Conservation (phyloP, 1,284 basidiomycete genomes). For the Trichosporon ovoides region DNA sequence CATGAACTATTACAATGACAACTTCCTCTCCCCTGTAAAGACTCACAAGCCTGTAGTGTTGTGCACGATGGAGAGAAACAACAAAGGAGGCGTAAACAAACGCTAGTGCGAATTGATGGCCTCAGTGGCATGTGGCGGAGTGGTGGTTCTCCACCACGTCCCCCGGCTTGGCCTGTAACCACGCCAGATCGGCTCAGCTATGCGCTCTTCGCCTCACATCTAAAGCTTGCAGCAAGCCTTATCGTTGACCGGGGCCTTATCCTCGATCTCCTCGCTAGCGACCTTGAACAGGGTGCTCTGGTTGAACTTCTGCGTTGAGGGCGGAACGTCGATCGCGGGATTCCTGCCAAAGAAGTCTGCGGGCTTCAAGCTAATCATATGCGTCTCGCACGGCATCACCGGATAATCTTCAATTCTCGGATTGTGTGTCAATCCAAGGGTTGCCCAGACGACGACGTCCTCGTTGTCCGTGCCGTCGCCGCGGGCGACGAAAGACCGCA, state of each 20-base stretch:
- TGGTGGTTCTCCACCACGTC: too few species aligned
- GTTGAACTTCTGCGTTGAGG: slow-evolving; percentile 42
- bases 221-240: slow-evolving; percentile 8
- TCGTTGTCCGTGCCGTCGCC: slow-evolving; percentile 55
- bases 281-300: slow-evolving; percentile 18
- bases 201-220: too few species aligned
- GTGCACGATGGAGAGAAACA: too few species aligned
- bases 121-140: too few species aligned
- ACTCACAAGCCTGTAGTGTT: too few species aligned
- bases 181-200: too few species aligned
- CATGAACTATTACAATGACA: too few species aligned
- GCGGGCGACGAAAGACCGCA: slow-evolving; percentile 40
- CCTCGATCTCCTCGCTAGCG: not conserved
- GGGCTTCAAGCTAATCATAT: slow-evolving; percentile 72
- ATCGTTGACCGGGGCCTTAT: slow-evolving; percentile 7
- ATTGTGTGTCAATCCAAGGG: slow-evolving; percentile 56
- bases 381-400: slow-evolving; percentile 79
- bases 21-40: too few species aligned
- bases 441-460: slow-evolving; percentile 70
- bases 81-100: too few species aligned
- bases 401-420: slow-evolving; percentile 39
- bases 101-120: too few species aligned
- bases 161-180: too few species aligned
- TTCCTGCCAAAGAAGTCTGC: slow-evolving; percentile 68
- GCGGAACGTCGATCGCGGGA: slow-evolving; percentile 73